These are phyloP conservation scores for Coleophoma eucalyptorum DNA, from an alignment of 2,329 filamentous ascomycete genomes.

Conservation along the genomic window DNA sequence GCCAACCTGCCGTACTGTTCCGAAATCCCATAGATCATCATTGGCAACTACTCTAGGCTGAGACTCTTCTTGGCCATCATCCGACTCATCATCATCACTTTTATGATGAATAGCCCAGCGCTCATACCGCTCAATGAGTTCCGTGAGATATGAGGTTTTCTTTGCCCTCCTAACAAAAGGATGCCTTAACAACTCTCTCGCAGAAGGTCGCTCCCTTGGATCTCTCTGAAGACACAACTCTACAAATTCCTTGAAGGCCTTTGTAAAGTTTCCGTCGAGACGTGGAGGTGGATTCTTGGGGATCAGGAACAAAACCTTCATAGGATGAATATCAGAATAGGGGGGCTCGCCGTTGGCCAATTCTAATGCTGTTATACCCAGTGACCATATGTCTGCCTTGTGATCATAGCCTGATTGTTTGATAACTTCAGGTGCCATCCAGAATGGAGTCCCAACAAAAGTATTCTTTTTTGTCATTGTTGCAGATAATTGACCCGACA, in stretches of 20 bases:
- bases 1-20: conserved; percentile 81
- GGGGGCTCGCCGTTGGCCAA: conserved; percentile 89
- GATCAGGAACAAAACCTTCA: conserved; percentile 97
- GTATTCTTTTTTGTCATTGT: conserved; percentile 99
- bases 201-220: conserved; percentile 81
- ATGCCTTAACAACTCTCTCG: conserved; percentile 82
- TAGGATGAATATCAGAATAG: conserved; percentile 94
- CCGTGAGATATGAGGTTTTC: conserved; percentile 93
- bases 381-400: conserved; percentile 96
- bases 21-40: conserved; percentile 98
- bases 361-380: conserved; percentile 92
- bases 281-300: conserved; percentile 88
- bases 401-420: conserved; percentile 98
- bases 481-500: conserved; percentile 91
- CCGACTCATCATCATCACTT: conserved; percentile 62
- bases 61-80: conserved; percentile 44
- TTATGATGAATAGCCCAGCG: conserved; percentile 83
- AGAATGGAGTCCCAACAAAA: conserved; percentile 96
- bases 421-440: conserved; percentile 99
- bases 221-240: conserved; percentile 84
- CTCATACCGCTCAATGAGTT: conserved; percentile 87
- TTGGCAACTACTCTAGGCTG: conserved; percentile 45
- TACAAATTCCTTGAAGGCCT: conserved; percentile 79
- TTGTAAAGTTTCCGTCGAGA: conserved; percentile 77
- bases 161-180: conserved; percentile 89